Conservation (phyloP, 2,329 filamentous ascomycete species). For the Tothia fuscella region DNA sequence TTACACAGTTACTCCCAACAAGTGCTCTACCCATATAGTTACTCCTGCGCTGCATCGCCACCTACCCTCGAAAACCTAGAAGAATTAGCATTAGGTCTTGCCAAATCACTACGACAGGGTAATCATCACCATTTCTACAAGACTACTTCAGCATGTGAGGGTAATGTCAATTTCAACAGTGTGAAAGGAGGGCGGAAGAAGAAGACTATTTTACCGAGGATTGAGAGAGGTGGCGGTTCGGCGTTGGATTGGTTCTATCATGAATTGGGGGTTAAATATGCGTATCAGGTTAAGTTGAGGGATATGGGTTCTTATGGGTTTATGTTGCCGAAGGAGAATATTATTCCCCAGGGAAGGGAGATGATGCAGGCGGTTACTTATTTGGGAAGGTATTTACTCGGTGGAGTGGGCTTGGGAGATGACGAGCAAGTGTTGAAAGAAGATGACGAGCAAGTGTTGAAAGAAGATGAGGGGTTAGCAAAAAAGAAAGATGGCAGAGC, state of each 20-base stretch:
- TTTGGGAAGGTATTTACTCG: conserved; percentile 65
- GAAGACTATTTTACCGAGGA: conserved; percentile 35
- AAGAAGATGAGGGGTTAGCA: conserved; percentile 1
- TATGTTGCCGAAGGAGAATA: conserved; percentile 72
- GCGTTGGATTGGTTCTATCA: conserved; percentile 95
- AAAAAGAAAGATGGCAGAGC: too few species aligned
- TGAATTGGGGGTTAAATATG: conserved; percentile 66
- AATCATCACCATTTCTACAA: conserved; percentile 51
- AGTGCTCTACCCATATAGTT: conserved; percentile 84
- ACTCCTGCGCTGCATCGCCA: conserved; percentile 64
- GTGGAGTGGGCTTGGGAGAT: conserved; percentile 5
- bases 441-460: not conserved
- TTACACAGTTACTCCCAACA: conserved; percentile 94
- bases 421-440: conserved; percentile 3
- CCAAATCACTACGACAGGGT: conserved; percentile 76
- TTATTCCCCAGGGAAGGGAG: conserved; percentile 81
- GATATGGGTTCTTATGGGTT: conserved; percentile 95
- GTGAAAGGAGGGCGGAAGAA: conserved; percentile 15
- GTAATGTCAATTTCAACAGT: conserved; percentile 43
- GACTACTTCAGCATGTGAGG: conserved; percentile 77
- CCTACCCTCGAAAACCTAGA: conserved; percentile 85
- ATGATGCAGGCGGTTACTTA: conserved; percentile 73
- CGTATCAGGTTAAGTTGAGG: conserved; percentile 87
- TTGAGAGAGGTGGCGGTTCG: conserved; percentile 70
- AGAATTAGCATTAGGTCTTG: conserved; percentile 76